Percentiles rank a stretch among this genome's conserved stretches.
These are phyloP conservation scores for Aspergillus novofumigatus DNA, from an alignment of 2,329 filamentous ascomycete genomes.

Conservation along the genomic window DNA sequence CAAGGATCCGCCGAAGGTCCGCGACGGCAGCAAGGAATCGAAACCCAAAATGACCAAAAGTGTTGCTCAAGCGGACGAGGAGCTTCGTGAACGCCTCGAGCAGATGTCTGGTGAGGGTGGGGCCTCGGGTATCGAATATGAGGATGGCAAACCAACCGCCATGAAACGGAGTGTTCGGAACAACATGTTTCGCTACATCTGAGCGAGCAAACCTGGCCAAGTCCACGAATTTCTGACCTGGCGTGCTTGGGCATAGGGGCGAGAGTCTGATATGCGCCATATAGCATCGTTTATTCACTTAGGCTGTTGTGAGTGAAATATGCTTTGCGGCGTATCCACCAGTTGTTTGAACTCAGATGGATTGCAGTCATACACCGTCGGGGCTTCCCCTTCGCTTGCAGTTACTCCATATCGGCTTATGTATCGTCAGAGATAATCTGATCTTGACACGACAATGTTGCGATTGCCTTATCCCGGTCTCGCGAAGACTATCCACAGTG, in stretches of 20 bases:
- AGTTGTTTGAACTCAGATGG: too few species aligned
- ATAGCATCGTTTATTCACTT: background rate
- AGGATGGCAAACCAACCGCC: conserved; percentile 66
- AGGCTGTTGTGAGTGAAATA: background rate
- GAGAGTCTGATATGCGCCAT: background rate
- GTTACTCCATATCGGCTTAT: background rate
- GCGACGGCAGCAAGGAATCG: conserved; percentile 6
- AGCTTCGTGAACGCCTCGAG: conserved; percentile 62
- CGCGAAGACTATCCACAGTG: background rate
- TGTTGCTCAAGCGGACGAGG: conserved; percentile 61
- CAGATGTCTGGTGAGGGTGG: conserved; percentile 67
- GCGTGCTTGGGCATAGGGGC: background rate
- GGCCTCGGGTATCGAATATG: conserved; percentile 67
- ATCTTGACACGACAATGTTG: background rate
- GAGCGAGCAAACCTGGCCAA: conserved; percentile 2
- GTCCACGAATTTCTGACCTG: background rate
- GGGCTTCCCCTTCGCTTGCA: background rate
- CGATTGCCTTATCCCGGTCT: background rate
- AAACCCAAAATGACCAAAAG: conserved; percentile 47
- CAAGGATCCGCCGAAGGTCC: conserved; percentile 1
- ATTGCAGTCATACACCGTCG: background rate
- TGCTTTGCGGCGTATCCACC: background rate
- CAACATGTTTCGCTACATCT: conserved; percentile 73
- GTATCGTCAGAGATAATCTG: background rate
- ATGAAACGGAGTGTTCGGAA: conserved; percentile 71